Conservation (phyloP, 2,329 filamentous ascomycete genomes). For the Falciphora oryzae region DNA sequence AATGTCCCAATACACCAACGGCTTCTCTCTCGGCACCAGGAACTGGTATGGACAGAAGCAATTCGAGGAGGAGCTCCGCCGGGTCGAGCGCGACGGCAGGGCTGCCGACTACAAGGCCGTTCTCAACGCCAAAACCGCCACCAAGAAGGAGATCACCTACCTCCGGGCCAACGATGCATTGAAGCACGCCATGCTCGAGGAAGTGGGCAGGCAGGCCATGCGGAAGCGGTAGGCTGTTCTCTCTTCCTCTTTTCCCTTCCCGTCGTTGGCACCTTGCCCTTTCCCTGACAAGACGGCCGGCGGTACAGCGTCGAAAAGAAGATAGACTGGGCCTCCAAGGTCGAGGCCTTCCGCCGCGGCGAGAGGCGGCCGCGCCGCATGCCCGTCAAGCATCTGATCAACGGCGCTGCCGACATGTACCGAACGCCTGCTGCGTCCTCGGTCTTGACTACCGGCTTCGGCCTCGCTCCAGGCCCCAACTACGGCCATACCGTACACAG, state of each 20-base stretch:
- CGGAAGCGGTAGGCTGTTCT: not conserved
- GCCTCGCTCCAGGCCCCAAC: no score
- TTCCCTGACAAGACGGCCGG: no score
- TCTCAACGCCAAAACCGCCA: not conserved
- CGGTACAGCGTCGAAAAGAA: not conserved
- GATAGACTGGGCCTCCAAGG: not conserved
- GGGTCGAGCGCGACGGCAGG: not conserved
- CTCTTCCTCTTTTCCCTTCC: no score
- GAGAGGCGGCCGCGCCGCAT: not conserved
- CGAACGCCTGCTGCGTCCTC: no score
- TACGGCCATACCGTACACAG: no score
- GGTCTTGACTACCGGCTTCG: no score
- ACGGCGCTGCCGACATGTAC: not conserved
- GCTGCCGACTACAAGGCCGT: not conserved
- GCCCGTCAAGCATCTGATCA: not conserved
- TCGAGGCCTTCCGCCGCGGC: not conserved
- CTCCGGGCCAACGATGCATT: not conserved
- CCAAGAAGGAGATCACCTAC: not conserved
- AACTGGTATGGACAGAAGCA: no score
- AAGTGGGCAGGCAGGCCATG: not conserved
- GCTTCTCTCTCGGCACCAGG: no score
- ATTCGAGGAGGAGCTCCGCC: not conserved
- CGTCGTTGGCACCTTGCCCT: not conserved
- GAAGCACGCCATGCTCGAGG: not conserved
- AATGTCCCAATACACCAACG: no score